A percentile compares a stretch with the other conserved stretches of the same genome.
phyloP scores from a whole-genome alignment of 2,329 filamentous ascomycete species.

The Metarhizium guizhouense region DNA sequence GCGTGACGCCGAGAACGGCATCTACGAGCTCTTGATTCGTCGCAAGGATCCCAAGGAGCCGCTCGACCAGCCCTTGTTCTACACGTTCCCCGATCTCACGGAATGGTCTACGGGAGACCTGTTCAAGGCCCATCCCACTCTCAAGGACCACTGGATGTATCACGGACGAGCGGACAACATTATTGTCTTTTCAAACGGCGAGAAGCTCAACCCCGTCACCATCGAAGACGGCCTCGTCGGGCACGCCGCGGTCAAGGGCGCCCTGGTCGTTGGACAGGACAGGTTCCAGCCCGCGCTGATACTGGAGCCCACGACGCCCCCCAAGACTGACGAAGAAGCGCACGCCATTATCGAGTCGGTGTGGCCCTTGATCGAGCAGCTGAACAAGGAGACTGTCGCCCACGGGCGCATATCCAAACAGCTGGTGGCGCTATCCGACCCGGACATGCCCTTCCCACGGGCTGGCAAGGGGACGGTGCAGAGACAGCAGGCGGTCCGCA shows the following conservation, averaged over 20 bases:
- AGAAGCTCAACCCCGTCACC: slow-evolving; percentile 31
- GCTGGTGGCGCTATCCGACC: slow-evolving; percentile 28
- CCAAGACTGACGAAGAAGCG: slow-evolving; percentile 13
- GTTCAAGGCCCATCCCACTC: slow-evolving; percentile 24
- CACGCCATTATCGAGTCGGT: slow-evolving; percentile 29
- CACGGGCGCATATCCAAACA: slow-evolving; percentile 35
- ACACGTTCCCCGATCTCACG: slow-evolving; percentile 24
- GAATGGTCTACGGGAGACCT: slow-evolving; percentile 29
- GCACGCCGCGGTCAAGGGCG: slow-evolving; percentile 19
- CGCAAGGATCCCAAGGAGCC: slow-evolving; percentile 27
- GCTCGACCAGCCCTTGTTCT: slow-evolving; percentile 25
- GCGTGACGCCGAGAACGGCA: slow-evolving; percentile 2
- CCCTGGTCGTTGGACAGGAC: slow-evolving; percentile 32
- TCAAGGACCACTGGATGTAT: slow-evolving; percentile 24
- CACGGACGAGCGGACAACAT: slow-evolving; percentile 29
- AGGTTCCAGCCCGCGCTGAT: slow-evolving; percentile 38
- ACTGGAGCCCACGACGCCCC: slow-evolving; percentile 30
- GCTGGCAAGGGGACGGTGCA: slow-evolving; percentile 38
- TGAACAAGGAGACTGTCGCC: slow-evolving; percentile 33
- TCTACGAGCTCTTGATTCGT: slow-evolving; percentile 25
- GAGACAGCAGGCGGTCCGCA: slow-evolving; percentile 25
- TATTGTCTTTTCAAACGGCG: slow-evolving; percentile 31
- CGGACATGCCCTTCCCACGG: slow-evolving; percentile 32
- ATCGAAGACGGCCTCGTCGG: slow-evolving; percentile 24
- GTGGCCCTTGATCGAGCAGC: slow-evolving; percentile 33